Conservation (phyloP, 106 monocot species). For the Acanthochlamys bracteata region DNA sequence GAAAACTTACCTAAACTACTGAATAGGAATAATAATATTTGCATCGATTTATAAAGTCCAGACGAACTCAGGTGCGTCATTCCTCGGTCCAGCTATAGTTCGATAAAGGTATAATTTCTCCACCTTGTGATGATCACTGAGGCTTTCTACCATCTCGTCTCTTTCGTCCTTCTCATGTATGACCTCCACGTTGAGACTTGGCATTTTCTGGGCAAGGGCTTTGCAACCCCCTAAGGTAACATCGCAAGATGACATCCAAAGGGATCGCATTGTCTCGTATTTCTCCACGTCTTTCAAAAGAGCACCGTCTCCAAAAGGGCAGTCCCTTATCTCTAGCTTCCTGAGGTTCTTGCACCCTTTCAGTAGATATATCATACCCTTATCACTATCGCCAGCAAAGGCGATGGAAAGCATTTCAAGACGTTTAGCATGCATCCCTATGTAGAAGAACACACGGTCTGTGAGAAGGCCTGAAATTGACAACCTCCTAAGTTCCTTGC, state of each 20-base stretch:
- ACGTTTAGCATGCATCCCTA: slow-evolving; percentile 26
- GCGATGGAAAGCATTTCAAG: slow-evolving; percentile 62
- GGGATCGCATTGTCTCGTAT: slow-evolving; percentile 49
- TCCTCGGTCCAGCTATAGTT: slow-evolving; percentile 26
- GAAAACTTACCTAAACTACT: too few relatives aligned
- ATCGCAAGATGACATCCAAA: slow-evolving; percentile 41
- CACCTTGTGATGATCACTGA: slow-evolving; percentile 8
- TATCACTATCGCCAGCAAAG: slow-evolving; percentile 54
- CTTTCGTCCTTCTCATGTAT: slow-evolving; percentile 18
- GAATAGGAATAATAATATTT: too few relatives aligned
- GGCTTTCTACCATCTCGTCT: slow-evolving; percentile 5
- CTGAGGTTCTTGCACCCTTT: slow-evolving; percentile 42
- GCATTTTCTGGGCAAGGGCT: slow-evolving; percentile 21
- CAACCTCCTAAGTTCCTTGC: slow-evolving; percentile 31
- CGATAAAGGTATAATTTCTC: slow-evolving; percentile 37
- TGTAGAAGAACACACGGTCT: slow-evolving; percentile 37
- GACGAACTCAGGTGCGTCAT: slow-evolving; percentile 25
- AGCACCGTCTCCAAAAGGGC: slow-evolving; percentile 53
- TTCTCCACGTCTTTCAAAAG: slow-evolving; percentile 32
- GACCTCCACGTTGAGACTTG: slow-evolving; percentile 28
- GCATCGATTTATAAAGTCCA: slow-evolving; percentile 21
- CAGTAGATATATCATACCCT: slow-evolving; percentile 32
- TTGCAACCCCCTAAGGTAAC: slow-evolving; percentile 34
- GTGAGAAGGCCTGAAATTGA: slow-evolving; percentile 57
- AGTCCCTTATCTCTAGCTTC: slow-evolving; percentile 60